Conservation (phyloP, 73 alveolate genomes). For the Paramecium primaurelia region DNA sequence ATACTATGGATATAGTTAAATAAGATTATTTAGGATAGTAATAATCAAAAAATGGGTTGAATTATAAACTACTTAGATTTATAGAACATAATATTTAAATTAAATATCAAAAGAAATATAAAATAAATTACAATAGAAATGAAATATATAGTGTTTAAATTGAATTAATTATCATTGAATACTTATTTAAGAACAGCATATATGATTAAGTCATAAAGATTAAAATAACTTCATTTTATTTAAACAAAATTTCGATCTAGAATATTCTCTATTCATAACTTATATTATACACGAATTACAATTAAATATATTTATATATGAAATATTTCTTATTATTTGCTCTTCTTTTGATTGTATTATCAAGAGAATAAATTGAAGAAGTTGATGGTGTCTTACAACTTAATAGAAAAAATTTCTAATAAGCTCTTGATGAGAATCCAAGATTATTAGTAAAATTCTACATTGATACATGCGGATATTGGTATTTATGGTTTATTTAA, state of each 20-base stretch:
- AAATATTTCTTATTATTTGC: background rate
- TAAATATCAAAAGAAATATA: no score
- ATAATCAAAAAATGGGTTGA: no score
- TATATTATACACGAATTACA: background rate
- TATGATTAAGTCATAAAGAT: background rate
- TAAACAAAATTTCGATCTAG: background rate
- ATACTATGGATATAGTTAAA: no score
- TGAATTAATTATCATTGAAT: background rate
- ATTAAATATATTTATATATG: background rate
- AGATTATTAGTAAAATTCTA: background rate
- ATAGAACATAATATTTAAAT: no score
- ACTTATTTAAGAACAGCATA: background rate
- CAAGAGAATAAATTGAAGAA: background rate
- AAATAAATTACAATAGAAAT: no score
- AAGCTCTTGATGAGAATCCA: slow-evolving; percentile 8
- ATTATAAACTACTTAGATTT: background rate
- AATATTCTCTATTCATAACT: background rate
- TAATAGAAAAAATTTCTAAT: background rate
- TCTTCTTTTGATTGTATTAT: background rate
- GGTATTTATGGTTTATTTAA: background rate
- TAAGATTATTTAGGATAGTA: background rate
- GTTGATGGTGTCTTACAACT: background rate
- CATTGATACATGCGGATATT: background rate
- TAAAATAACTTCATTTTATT: background rate
- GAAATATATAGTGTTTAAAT: background rate